phyloP scores from a whole-genome alignment of 2,329 filamentous ascomycete species.

The Ceratocystis destructans region DNA sequence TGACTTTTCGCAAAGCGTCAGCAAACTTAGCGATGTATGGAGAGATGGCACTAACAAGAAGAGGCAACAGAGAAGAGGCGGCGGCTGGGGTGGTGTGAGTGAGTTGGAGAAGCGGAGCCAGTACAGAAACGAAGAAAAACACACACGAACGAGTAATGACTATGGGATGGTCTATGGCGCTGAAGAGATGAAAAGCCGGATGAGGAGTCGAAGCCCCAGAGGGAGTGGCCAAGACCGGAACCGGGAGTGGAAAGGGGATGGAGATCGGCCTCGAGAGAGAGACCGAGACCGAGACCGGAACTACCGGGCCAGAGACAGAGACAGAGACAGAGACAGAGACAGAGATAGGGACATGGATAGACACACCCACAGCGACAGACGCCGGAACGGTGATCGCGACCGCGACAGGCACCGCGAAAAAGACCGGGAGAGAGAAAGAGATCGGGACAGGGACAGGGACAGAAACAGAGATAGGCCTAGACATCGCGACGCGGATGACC shows the following conservation, averaged over 20 bases:
- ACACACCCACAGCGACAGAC: slow-evolving; percentile 18
- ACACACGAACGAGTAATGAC: slow-evolving; percentile 27
- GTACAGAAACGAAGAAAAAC: slow-evolving; percentile 52
- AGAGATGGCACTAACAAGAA: slow-evolving; percentile 73
- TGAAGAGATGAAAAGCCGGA: slow-evolving; percentile 38
- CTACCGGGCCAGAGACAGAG: slow-evolving; percentile 21
- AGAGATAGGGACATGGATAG: slow-evolving; percentile 26
- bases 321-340: slow-evolving; percentile 24
- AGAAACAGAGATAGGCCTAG: slow-evolving; percentile 24
- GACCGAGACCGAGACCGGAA: slow-evolving; percentile 20
- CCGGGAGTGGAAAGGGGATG: slow-evolving; percentile 20
- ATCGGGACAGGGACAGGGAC: slow-evolving; percentile 23
- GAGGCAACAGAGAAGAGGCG: slow-evolving; percentile 47
- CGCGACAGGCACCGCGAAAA: slow-evolving; percentile 24
- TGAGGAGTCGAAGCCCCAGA: slow-evolving; percentile 25
- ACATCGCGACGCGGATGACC: slow-evolving; percentile 13
- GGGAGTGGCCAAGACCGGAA: neutral
- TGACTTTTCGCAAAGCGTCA: slow-evolving; percentile 92
- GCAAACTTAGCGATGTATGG: slow-evolving; percentile 81
- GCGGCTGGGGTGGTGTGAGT: slow-evolving; percentile 78
- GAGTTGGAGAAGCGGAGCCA: slow-evolving; percentile 82
- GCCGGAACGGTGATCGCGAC: slow-evolving; percentile 22
- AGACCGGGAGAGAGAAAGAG: slow-evolving; percentile 26
- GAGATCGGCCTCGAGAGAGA: neutral
- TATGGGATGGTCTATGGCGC: slow-evolving; percentile 77